Evolutionary conservation across 1,284 basidiomycete genomes (phyloP).

Genomic region (Sporisorium exsertum): DNA sequence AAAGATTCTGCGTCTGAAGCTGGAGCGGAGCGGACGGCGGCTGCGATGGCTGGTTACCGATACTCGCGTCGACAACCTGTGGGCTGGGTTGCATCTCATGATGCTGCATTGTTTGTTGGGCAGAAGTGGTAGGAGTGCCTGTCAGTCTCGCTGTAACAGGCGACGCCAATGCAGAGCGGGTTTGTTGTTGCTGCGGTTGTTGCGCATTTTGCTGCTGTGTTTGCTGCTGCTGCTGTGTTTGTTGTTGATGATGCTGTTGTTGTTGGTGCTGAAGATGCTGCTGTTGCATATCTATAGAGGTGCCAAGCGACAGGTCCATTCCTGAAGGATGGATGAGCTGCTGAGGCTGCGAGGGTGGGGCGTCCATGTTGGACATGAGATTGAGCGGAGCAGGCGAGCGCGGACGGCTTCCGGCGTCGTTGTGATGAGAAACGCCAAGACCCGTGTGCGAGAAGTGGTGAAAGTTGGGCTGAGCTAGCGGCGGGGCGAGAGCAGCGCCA

Average conservation of each 20-base stretch:
- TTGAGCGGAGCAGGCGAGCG: conserved; percentile 38
- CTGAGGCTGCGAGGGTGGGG: conserved; percentile 22
- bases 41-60: conserved; percentile 11
- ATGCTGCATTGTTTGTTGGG: conserved; percentile 16
- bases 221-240: conserved; percentile 16
- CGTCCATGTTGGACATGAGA: conserved; percentile 26
- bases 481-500: conserved; percentile 24
- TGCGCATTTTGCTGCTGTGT: conserved; percentile 30
- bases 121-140: conserved; percentile 4
- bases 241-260: conserved; percentile 25
- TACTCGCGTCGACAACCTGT: conserved; percentile 1
- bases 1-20: conserved; percentile 17
- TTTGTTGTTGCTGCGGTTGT: conserved; percentile 24
- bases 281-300: conserved; percentile 29
- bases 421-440: conserved; percentile 17
- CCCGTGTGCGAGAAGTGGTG: conserved; percentile 10
- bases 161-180: conserved; percentile 16
- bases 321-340: conserved; percentile 24
- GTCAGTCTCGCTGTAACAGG: conserved; percentile 22
- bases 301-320: conserved; percentile 13
- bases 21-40: conserved; percentile 22
- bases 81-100: conserved; percentile 14
- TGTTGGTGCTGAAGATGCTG: conserved; percentile 31
- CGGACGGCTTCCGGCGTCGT: conserved; percentile 29
- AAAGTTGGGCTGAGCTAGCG: conserved; percentile 16